A percentile compares a stretch with the other conserved stretches of the same genome.
Conservation (phyloP, 2,329 filamentous ascomycete genomes). For the Sporothrix humicola region DNA sequence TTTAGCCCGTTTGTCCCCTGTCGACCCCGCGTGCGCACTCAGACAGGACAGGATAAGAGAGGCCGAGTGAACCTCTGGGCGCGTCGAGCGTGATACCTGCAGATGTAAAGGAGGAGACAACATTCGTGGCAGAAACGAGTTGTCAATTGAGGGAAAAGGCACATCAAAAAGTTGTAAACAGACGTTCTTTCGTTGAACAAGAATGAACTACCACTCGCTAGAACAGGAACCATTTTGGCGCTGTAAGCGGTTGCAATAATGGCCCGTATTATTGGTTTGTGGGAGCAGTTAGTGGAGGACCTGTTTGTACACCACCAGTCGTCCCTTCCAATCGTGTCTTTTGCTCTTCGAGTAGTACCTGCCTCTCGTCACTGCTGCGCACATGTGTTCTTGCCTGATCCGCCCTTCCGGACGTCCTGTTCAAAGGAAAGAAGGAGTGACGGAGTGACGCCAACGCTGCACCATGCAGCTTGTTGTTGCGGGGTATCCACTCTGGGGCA, state of each 20-base stretch:
- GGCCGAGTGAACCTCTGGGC: neutral
- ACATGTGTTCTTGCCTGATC: conserved; percentile 18
- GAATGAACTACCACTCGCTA: no score
- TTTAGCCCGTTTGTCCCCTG: conserved; percentile 3
- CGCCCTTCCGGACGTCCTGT: neutral
- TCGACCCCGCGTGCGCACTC: neutral
- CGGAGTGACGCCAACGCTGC: conserved; percentile 29
- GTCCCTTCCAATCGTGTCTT: conserved; percentile 10
- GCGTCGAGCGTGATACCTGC: neutral
- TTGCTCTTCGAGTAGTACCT: neutral
- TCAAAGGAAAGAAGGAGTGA: conserved; percentile 15
- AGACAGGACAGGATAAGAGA: neutral
- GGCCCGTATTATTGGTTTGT: conserved; percentile 15
- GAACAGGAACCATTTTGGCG: neutral
- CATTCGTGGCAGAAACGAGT: neutral
- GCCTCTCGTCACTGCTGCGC: neutral
- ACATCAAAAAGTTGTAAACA: neutral
- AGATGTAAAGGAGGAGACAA: no score
- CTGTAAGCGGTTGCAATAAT: neutral
- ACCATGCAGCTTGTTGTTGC: neutral
- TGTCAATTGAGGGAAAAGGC: neutral
- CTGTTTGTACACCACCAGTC: neutral
- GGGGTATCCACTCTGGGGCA: conserved; percentile 22
- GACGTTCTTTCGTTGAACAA: neutral
- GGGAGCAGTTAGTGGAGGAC: neutral